These are phyloP conservation scores for Reutealis trisperma DNA, from an alignment of 345 rosid genomes.

Conservation along the genomic window DNA sequence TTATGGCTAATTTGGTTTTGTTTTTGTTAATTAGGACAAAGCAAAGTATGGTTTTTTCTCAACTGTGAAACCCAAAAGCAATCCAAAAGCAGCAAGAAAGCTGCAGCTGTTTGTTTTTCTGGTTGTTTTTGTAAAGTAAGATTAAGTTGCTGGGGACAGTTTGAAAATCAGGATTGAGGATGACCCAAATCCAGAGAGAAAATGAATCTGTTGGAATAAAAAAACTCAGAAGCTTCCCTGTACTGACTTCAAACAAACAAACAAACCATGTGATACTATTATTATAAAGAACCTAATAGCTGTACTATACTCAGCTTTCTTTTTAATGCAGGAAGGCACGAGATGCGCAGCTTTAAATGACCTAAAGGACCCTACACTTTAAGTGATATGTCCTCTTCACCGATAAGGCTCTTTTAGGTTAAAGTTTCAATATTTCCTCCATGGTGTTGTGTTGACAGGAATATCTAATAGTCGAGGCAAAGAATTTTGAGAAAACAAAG, in stretches of 20 bases:
- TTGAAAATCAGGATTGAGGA: conserved; percentile 10
- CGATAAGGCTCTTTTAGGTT: neutral
- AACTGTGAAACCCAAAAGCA: conserved; percentile 21
- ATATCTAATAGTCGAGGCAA: neutral
- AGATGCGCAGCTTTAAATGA: conserved; percentile 31
- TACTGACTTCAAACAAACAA: neutral
- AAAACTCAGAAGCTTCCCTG: conserved; percentile 19
- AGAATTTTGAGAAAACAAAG: conserved; percentile 4
- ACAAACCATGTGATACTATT: conserved; percentile 13
- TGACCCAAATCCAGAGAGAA: conserved; percentile 6
- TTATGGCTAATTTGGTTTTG: conserved; percentile 8
- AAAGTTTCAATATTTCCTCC: neutral
- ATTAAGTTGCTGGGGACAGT: conserved; percentile 8
- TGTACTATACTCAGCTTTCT: conserved; percentile 41
- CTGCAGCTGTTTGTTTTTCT: conserved; percentile 4
- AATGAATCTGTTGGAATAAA: conserved; percentile 1
- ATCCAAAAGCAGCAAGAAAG: conserved; percentile 8
- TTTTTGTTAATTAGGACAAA: conserved; percentile 16
- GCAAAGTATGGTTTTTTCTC: conserved; percentile 19
- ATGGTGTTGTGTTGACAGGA: neutral
- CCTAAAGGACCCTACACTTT: conserved; percentile 24
- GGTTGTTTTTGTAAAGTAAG: conserved; percentile 5
- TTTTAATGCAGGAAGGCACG: conserved; percentile 59
- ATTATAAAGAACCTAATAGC: conserved; percentile 11
- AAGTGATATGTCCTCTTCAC: neutral